Percentiles rank a stretch among this genome's conserved stretches.
phyloP scores from a whole-genome alignment of 257 asterid species.

The Cruciata laevipes region DNA sequence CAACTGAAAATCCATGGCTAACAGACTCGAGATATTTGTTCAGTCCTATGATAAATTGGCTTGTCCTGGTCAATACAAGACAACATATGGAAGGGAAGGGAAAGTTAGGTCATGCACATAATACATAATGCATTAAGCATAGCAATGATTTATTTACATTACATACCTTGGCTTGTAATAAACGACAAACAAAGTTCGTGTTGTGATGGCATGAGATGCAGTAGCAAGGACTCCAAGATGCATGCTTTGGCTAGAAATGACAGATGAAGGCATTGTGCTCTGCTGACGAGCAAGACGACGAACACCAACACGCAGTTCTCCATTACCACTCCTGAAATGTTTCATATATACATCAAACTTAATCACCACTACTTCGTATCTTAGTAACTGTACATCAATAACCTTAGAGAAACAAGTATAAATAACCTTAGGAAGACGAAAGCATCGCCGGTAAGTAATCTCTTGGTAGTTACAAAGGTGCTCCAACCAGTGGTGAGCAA shows the following conservation, averaged over 20 bases:
- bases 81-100: too few species aligned
- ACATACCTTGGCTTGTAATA: conserved; percentile 45
- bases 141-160: too few species aligned
- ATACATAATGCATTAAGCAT: background rate
- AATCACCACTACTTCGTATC: background rate
- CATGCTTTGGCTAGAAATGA: conserved; percentile 61
- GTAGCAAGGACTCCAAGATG: conserved; percentile 56
- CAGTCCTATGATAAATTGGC: conserved; percentile 39
- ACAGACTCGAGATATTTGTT: conserved; percentile 37
- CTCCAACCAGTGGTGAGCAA: conserved; percentile 68
- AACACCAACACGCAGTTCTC: conserved; percentile 47
- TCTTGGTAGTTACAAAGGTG: conserved; percentile 45
- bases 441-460: conserved; percentile 48
- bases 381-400: background rate
- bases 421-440: conserved; percentile 47
- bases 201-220: conserved; percentile 44
- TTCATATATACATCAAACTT: background rate
- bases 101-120: background rate
- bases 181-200: conserved; percentile 36
- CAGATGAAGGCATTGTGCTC: conserved; percentile 41
- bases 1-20: conserved; percentile 32
- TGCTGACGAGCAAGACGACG: conserved; percentile 36
- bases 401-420: conserved; percentile 35
- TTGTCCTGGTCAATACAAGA: conserved; percentile 25
- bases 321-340: conserved; percentile 34